These are phyloP conservation scores for Rhinocladiella mackenziei DNA, from an alignment of 2,329 filamentous ascomycete genomes.

Conservation along the genomic window DNA sequence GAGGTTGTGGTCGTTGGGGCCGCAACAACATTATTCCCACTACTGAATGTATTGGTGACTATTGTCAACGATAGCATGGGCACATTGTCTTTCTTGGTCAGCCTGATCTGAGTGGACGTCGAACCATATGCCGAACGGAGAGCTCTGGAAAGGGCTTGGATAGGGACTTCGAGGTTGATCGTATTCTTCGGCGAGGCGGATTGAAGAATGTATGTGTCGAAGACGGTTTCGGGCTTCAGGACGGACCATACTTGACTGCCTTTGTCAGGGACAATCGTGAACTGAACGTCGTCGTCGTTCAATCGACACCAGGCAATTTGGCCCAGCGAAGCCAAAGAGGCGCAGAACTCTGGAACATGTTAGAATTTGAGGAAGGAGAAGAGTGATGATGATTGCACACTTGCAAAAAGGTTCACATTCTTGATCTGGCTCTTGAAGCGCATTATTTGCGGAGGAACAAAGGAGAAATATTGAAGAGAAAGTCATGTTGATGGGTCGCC, in stretches of 20 bases:
- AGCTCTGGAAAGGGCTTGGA: conserved; percentile 84
- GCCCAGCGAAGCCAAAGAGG: conserved; percentile 62
- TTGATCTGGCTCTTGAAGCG: conserved; percentile 52
- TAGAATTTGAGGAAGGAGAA: conserved; percentile 12
- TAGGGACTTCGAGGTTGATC: conserved; percentile 92
- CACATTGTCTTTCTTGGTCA: conserved; percentile 87
- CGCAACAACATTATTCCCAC: conserved; percentile 46
- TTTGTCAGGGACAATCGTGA: conserved; percentile 91
- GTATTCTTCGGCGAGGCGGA: conserved; percentile 78
- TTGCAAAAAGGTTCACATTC: conserved; percentile 51
- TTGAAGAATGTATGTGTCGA: conserved; percentile 83
- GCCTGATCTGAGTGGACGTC: conserved; percentile 74
- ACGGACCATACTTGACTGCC: conserved; percentile 96
- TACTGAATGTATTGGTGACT: conserved; percentile 64
- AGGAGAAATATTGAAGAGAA: background rate
- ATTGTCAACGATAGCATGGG: conserved; percentile 89
- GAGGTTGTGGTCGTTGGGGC: conserved; percentile 24
- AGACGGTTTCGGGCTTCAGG: conserved; percentile 69
- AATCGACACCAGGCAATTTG: conserved; percentile 89
- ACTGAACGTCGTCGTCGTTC: conserved; percentile 79
- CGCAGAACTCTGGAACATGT: conserved; percentile 52
- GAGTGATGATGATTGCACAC: conserved; percentile 36
- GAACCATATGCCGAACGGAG: conserved; percentile 81
- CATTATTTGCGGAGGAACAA: conserved; percentile 36
- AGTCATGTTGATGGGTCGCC: background rate